Evolutionary conservation across 2,329 filamentous ascomycete species (phyloP).

Genomic region (Xylariaceae sp.): DNA sequence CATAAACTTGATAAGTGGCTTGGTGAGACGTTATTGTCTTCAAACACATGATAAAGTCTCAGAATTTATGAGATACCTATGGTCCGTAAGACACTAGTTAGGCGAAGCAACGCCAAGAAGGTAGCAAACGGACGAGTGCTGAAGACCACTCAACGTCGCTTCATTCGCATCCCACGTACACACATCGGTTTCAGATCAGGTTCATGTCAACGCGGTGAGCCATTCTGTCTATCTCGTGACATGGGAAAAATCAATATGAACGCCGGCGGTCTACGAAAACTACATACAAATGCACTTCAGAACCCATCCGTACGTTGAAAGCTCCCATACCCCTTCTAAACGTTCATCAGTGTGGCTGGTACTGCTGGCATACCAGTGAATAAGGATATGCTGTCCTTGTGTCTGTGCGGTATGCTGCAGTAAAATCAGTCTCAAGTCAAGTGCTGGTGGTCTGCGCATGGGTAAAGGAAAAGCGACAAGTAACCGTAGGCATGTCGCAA

Average conservation of each 20-base stretch:
- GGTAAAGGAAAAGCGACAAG: conserved; percentile 21
- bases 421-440: conserved; percentile 31
- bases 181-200: background rate
- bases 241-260: conserved; percentile 7
- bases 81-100: background rate
- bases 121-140: background rate
- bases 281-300: conserved; percentile 15
- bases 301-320: conserved; percentile 1
- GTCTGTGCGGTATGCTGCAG: conserved; percentile 19
- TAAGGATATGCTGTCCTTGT: conserved; percentile 10
- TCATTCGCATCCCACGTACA: background rate
- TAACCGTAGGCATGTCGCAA: conserved; percentile 19
- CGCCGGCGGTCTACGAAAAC: conserved; percentile 8
- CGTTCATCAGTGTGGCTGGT: conserved; percentile 21
- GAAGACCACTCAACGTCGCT: background rate
- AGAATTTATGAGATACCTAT: background rate
- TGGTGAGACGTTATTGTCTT: background rate
- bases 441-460: conserved; percentile 20
- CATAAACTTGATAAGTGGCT: too few species aligned
- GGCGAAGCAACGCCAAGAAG: background rate
- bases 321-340: conserved; percentile 10
- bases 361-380: conserved; percentile 22
- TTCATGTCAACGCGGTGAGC: background rate
- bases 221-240: conserved; percentile 7
- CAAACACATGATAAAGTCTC: background rate